A percentile compares a stretch with the other conserved stretches of the same genome.
Conservation (phyloP, 768 basidiomycete genomes). For the Phanerochaete carnosa region DNA sequence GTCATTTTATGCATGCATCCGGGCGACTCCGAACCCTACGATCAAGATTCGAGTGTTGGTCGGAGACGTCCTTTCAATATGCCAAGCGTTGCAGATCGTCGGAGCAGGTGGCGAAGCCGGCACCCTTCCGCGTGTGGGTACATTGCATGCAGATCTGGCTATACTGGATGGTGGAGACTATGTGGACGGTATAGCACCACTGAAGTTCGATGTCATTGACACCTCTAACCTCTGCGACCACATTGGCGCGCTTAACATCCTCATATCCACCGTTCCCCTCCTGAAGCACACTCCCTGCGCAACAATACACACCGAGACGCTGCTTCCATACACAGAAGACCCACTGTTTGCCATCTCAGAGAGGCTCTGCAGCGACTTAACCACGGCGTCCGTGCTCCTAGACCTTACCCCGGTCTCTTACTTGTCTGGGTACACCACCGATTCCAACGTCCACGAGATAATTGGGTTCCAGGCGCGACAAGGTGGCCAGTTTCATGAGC, state of each 20-base stretch:
- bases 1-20: neutral
- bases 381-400: slow-evolving; percentile 38
- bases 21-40: neutral
- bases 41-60: slow-evolving; percentile 8
- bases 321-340: slow-evolving; percentile 19
- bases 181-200: slow-evolving; percentile 3
- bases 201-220: slow-evolving; percentile 20
- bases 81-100: slow-evolving; percentile 4
- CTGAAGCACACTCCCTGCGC: slow-evolving; percentile 3
- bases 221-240: slow-evolving; percentile 21
- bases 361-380: slow-evolving; percentile 35
- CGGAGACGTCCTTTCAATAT: slow-evolving; percentile 16
- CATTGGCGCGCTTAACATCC: slow-evolving; percentile 19
- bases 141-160: slow-evolving; percentile 9
- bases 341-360: slow-evolving; percentile 29
- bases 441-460: slow-evolving; percentile 40
- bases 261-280: slow-evolving; percentile 15
- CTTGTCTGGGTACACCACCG: slow-evolving; percentile 37
- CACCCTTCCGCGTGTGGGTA: neutral
- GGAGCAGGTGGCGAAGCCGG: neutral
- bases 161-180: slow-evolving; percentile 12
- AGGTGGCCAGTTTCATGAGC: slow-evolving; percentile 32
- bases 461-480: slow-evolving; percentile 9
- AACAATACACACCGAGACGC: slow-evolving; percentile 18
- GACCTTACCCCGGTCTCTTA: slow-evolving; percentile 38